A percentile compares a stretch with the other conserved stretches of the same genome.
Conservation (phyloP, 768 basidiomycete genomes). For the Tricholoma hemisulphureum region DNA sequence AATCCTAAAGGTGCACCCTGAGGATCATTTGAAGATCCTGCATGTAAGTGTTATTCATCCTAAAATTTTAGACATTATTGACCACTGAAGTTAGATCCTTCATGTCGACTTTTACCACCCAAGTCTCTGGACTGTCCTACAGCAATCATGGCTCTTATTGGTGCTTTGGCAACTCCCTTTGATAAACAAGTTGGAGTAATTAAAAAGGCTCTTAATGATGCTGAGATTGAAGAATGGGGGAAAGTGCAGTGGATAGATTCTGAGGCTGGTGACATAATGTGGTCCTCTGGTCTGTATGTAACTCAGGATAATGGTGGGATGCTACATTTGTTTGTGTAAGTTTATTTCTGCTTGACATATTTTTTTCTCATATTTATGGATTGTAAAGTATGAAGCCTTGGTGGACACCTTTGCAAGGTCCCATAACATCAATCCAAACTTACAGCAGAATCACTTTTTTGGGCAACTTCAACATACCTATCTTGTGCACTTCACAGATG, state of each 20-base stretch:
- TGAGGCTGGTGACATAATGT: too few species aligned
- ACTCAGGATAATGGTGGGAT: constrained; percentile 28
- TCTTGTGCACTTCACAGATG: too few species aligned
- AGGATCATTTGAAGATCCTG: background rate
- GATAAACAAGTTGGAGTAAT: constrained; percentile 11
- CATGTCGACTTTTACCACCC: constrained; percentile 28
- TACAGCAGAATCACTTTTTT: too few species aligned
- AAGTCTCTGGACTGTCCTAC: background rate
- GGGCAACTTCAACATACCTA: too few species aligned
- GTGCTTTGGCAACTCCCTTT: constrained; percentile 18
- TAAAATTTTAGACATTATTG: background rate
- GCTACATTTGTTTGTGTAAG: constrained; percentile 34
- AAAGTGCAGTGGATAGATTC: too few species aligned
- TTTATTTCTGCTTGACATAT: constrained; percentile 4
- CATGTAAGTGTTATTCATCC: background rate
- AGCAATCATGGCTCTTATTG: constrained; percentile 13
- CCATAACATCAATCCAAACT: too few species aligned
- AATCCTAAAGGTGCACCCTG: background rate
- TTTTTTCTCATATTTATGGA: background rate
- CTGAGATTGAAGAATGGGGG: too few species aligned
- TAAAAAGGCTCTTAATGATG: too few species aligned
- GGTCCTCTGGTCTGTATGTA: too few species aligned
- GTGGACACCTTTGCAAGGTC: too few species aligned
- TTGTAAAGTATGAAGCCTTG: too few species aligned
- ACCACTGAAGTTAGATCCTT: constrained; percentile 19